Base-by-base conservation (phyloP, 352 stramenopile genomes). In the Globisporangium camurandrum region DNA sequence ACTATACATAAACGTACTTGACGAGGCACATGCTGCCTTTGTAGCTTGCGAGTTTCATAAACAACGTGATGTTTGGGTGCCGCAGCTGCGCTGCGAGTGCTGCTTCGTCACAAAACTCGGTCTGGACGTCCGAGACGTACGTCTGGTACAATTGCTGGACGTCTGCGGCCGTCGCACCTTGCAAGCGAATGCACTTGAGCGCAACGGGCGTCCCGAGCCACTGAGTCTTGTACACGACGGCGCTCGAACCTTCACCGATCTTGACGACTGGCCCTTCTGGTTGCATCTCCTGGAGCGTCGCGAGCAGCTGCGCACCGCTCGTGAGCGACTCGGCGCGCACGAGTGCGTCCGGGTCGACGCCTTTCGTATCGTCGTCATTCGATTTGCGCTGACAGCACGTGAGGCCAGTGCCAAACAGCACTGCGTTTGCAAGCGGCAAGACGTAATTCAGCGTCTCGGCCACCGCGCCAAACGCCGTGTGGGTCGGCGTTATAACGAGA, bases 51-150 rank as follows among this genome's bases (percentile, higher is more conserved):
- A 86, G 66, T 51, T 81, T 79, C 55, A 86, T 86, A 30, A 88
- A 88, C 17, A 88, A 53, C 52, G 71, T 88, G 49, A 88, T 86
- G 57, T 88, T 88, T 17, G 76, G 76, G 42, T 88, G 76, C 4
- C 73, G 70, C 27, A 88, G 52, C 39, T 84, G 70, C 11, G 76
- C 68, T 5, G 69, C 71, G n/a, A 88, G 59, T 31, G 67, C 65
- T 4, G 76, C 76, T 46, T 88, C 76, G 45, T 88, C 76, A 19
- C 75, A 67, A 37, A 88, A 88, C 53, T 79, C 77, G 8, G 64
- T 64, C 33, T 78, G 71, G 33, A 86, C 53, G 45, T 84, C 67
- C 16, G 64, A 70, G 46, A 86, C 57, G 51, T 84, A 71, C 5
- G 76, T 88, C 67, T 77, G 72, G 56, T 88, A 88, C 34, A 88